Conservation (phyloP, 441 rosid genomes). For the Jatropha podagrica region DNA sequence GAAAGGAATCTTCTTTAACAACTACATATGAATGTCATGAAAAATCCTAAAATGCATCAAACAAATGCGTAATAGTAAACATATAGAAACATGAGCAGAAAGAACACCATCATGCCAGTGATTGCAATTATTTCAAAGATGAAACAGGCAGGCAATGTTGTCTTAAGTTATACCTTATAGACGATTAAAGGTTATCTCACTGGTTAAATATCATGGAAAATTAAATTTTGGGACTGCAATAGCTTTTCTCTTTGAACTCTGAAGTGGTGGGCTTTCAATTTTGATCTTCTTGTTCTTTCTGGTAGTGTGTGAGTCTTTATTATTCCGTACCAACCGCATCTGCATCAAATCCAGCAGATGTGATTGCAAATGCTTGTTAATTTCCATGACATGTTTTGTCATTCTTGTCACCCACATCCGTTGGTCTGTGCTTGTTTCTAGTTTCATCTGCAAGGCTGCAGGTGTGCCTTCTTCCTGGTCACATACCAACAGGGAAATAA, state of each 20-base stretch:
- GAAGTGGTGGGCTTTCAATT: conserved; percentile 8
- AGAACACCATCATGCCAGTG: not conserved
- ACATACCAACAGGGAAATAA: conserved; percentile 18
- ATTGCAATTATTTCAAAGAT: not conserved
- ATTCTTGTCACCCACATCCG: conserved; percentile 40
- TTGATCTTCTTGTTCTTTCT: conserved; percentile 32
- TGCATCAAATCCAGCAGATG: conserved; percentile 48
- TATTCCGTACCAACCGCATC: conserved; percentile 26
- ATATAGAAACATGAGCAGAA: not conserved
- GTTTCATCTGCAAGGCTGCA: conserved; percentile 39
- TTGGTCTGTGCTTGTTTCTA: conserved; percentile 33
- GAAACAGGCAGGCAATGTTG: not conserved
- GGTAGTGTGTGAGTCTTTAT: conserved; percentile 4
- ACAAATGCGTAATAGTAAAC: not conserved
- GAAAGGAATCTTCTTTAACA: too few species aligned
- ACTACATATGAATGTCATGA: too few species aligned
- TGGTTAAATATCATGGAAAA: not conserved
- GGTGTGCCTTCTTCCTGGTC: conserved; percentile 39
- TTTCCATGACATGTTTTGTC: conserved; percentile 53
- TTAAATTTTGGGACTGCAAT: conserved; percentile 15
- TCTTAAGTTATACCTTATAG: not conserved
- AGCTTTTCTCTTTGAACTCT: not conserved
- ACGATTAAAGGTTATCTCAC: not conserved
- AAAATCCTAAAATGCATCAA: not conserved
- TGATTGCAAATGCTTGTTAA: conserved; percentile 44